Evolutionary conservation across 2,329 filamentous ascomycete genomes (phyloP).

Genomic region (Cytospora paraplurivora): DNA sequence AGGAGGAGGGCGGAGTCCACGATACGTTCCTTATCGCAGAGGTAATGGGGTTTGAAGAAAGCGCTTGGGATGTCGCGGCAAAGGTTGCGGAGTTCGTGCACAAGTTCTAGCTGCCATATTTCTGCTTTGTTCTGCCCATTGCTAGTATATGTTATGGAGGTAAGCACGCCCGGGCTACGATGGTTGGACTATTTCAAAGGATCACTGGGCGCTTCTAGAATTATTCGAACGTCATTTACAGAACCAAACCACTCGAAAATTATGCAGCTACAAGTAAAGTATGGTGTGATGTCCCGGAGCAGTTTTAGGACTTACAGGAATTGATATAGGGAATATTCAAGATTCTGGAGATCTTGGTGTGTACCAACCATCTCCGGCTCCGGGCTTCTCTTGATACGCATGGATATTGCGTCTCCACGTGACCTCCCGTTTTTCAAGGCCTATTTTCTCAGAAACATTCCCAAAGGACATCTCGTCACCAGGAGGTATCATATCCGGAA

Average conservation of each 20-base stretch:
- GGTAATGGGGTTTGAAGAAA: constrained; percentile 42
- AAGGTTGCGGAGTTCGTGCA: constrained; percentile 12
- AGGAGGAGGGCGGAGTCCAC: constrained; percentile 44
- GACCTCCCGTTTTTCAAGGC: constrained; percentile 2
- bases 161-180: too few species aligned
- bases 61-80: constrained; percentile 10
- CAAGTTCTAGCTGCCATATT: neutral
- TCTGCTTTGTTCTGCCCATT: neutral
- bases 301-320: neutral
- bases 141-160: neutral
- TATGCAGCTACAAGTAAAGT: too few species aligned
- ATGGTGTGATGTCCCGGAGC: too few species aligned
- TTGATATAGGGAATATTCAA: neutral
- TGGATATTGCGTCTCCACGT: neutral
- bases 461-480: constrained; percentile 3
- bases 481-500: constrained; percentile 7
- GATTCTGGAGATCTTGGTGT: constrained; percentile 7
- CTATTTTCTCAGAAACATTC: neutral
- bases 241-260: too few species aligned
- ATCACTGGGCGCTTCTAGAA: too few species aligned
- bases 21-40: constrained; percentile 46
- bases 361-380: constrained; percentile 5
- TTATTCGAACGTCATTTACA: too few species aligned
- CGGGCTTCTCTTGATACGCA: neutral
- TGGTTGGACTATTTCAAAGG: too few species aligned